phyloP scores from a whole-genome alignment of 1,284 basidiomycete genomes.

The Ceratobasidium sp. region DNA sequence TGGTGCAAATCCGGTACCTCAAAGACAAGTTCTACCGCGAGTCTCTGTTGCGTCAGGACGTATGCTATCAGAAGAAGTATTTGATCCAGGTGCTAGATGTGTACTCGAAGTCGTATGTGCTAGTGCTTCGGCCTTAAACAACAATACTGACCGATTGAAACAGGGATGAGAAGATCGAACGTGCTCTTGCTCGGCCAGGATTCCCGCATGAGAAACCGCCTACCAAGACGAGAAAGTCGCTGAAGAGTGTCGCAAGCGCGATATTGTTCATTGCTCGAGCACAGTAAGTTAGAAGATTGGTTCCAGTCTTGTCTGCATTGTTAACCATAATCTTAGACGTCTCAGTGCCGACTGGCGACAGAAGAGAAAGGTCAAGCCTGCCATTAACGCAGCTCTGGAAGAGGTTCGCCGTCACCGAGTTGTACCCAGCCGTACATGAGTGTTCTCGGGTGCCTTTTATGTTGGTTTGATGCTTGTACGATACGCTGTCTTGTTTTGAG shows the following conservation, averaged over 20 bases:
- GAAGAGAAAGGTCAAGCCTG: conserved; percentile 70
- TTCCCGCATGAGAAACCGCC: conserved; percentile 61
- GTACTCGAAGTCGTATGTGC: conserved; percentile 20
- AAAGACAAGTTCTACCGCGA: conserved; percentile 93
- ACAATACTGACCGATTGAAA: conserved; percentile 10
- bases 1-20: conserved; percentile 90
- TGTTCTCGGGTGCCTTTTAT: conserved; percentile 4
- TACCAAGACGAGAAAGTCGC: conserved; percentile 60
- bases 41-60: conserved; percentile 79
- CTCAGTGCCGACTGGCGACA: conserved; percentile 73
- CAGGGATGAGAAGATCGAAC: conserved; percentile 83
- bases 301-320: conserved; percentile 25
- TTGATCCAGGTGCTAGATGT: conserved; percentile 56
- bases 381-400: conserved; percentile 73
- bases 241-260: conserved; percentile 72
- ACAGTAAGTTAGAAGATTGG: conserved; percentile 64
- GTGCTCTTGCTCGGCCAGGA: conserved; percentile 82
- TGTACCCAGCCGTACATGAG: conserved; percentile 40
- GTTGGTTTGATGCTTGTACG: conserved; percentile 32
- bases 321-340: conserved; percentile 60
- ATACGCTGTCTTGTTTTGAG: conserved; percentile 36
- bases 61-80: conserved; percentile 90
- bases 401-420: conserved; percentile 73
- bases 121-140: background rate
- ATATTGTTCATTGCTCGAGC: conserved; percentile 76